Conservation (phyloP, 495 filamentous ascomycete species). For the Talaromyces proteolyticus region DNA sequence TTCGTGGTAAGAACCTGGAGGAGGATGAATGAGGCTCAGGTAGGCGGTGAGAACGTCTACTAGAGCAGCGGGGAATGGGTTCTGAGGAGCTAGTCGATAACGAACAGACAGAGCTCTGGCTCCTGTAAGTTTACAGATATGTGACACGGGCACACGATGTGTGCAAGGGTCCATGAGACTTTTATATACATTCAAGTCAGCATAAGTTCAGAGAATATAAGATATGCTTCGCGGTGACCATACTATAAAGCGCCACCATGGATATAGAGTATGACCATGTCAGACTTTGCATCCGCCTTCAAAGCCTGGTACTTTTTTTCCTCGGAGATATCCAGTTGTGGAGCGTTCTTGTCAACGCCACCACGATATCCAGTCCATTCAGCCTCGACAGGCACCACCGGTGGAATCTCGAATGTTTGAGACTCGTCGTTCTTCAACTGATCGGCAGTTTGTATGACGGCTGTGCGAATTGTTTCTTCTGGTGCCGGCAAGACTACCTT, state of each 20-base stretch:
- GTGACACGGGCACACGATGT: constrained; percentile 44
- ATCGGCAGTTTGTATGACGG: constrained; percentile 58
- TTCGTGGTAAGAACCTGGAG: constrained; percentile 63
- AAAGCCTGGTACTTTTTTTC: constrained; percentile 64
- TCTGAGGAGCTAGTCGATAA: constrained; percentile 84
- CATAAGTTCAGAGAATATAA: neutral
- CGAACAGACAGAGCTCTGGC: constrained; percentile 69
- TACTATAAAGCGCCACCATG: constrained; percentile 84
- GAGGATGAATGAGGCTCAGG: constrained; percentile 76
- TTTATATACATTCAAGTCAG: constrained; percentile 5
- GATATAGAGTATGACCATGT: constrained; percentile 75
- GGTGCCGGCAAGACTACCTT: constrained; percentile 54
- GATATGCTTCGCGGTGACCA: constrained; percentile 8
- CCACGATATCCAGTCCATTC: constrained; percentile 82
- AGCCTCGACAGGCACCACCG: constrained; percentile 57
- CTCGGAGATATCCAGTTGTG: constrained; percentile 57
- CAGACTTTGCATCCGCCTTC: constrained; percentile 60
- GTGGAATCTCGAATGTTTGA: constrained; percentile 45
- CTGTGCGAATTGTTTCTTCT: constrained; percentile 49
- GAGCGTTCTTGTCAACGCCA: constrained; percentile 47
- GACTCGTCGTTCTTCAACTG: constrained; percentile 41
- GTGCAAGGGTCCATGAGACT: constrained; percentile 70
- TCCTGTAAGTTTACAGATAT: constrained; percentile 43
- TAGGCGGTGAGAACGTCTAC: constrained; percentile 82
- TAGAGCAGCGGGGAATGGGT: constrained; percentile 76